Base-by-base conservation (phyloP, 768 basidiomycete species). In the Gloeopeniophorella convolvens region DNA sequence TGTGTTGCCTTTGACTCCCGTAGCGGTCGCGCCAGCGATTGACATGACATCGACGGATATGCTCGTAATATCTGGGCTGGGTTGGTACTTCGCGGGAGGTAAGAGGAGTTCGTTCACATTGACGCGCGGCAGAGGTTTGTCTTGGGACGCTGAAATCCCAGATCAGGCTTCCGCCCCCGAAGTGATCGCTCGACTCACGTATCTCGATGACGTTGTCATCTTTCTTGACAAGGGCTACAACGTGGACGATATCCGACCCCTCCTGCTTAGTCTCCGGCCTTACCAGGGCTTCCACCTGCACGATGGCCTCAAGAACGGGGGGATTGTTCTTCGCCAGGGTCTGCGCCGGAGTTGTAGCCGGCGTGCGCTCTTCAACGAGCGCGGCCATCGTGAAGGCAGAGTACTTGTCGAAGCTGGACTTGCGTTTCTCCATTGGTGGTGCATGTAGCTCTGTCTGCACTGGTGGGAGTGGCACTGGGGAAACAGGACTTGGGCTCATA, bases 1-100 rank as follows among this genome's bases (percentile, higher is more conserved):
- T 7, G 61, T 60, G 47, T 79, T 70, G 4, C 62, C 67, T 10
- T 71, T 68, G 10, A 89, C 56, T 1, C 73, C 57, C 1, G 68
- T 70, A 1, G 77, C 72, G 5, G 71, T 72, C 45, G 66, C 72
- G 10, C 80, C 83, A 1, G 70, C 63, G 50, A 92, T 71, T 10
- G 70, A 64, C 63, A 90, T 69, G 2, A 85, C 74, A 31, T 91
- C 89, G 3, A 89, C 78, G n/a, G 86, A 88, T 30, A 92, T 75
- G 0, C 78, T 82, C 48, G 69, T 70, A 21, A 68, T 45, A 40
- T 76, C 75, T 0, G 66, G 49, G 39, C 70, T 60, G 2, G 62
- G 61, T 10, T 46, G 58, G 50, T 59, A 66, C 1, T 40, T 31
- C 4, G 62, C 42, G 6, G 63, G 59, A 10, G 51, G 55, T 16